These are phyloP conservation scores for Chrysochromulina tobinii DNA, from an alignment of 78 protist species.

Conservation along the genomic window DNA sequence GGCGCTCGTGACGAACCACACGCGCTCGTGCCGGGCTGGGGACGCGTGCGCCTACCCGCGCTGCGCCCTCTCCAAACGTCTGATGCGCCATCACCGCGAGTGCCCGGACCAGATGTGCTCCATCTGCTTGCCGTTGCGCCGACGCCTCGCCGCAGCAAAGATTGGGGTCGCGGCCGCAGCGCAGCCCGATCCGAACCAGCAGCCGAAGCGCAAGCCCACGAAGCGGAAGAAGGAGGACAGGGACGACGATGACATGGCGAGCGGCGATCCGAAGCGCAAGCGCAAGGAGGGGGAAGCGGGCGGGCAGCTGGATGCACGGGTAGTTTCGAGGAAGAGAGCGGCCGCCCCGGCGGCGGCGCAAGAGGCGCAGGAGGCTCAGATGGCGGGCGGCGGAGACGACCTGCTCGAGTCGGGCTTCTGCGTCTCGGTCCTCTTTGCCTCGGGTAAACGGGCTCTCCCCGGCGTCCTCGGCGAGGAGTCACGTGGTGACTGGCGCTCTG, in stretches of 20 bases:
- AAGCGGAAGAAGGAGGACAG: neutral
- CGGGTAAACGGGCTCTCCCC: neutral
- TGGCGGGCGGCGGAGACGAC: neutral
- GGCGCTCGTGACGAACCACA: slow-evolving; percentile 24
- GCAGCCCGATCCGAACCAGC: neutral
- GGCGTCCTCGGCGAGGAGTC: neutral
- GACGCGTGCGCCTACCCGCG: slow-evolving; percentile 18
- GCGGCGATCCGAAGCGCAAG: neutral
- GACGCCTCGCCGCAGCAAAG: neutral
- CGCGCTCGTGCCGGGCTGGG: slow-evolving; percentile 26
- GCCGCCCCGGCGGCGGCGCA: neutral
- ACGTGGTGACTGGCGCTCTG: neutral
- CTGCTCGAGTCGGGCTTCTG: slow-evolving; percentile 1
- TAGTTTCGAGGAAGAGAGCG: neutral
- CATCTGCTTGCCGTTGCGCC: slow-evolving; percentile 25
- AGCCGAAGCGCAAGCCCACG: neutral
- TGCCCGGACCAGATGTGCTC: slow-evolving; percentile 24
- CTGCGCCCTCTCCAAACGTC: slow-evolving; percentile 16
- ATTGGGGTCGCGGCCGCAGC: neutral
- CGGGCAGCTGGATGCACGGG: neutral
- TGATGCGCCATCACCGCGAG: slow-evolving; percentile 30
- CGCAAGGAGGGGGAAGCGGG: neutral
- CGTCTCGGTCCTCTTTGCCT: neutral
- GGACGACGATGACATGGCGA: neutral
- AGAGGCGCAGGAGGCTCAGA: neutral